Percentiles rank a stretch among this genome's conserved stretches.
Conservation (phyloP, 2,329 filamentous ascomycete species). For the Colletotrichum euphorbiae region DNA sequence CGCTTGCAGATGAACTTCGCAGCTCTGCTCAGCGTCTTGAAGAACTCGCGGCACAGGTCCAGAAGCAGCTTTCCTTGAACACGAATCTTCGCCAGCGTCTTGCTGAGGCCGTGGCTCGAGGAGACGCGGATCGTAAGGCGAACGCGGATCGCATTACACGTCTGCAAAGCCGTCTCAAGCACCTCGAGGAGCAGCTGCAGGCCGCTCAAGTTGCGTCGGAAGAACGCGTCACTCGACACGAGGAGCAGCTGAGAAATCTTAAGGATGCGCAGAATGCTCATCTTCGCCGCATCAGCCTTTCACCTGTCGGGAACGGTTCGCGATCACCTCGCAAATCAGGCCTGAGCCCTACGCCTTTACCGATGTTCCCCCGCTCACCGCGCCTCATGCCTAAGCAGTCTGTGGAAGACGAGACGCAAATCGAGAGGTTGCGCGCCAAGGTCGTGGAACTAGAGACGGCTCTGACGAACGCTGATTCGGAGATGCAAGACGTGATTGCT, state of each 20-base stretch:
- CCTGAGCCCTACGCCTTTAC: slow-evolving; percentile 50
- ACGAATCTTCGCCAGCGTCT: slow-evolving; percentile 80
- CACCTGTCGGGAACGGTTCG: slow-evolving; percentile 43
- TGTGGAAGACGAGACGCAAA: slow-evolving; percentile 78
- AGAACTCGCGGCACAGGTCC: slow-evolving; percentile 81
- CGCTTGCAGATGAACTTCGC: slow-evolving; percentile 75
- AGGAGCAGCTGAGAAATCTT: slow-evolving; percentile 83
- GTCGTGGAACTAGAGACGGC: slow-evolving; percentile 89
- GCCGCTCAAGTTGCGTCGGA: slow-evolving; percentile 88
- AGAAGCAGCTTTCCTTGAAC: slow-evolving; percentile 84
- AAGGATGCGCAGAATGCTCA: slow-evolving; percentile 82
- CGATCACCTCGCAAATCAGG: slow-evolving; percentile 49
- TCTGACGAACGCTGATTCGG: slow-evolving; percentile 66
- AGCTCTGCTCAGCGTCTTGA: slow-evolving; percentile 83
- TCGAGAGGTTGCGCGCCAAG: slow-evolving; percentile 79
- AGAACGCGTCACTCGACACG: slow-evolving; percentile 83
- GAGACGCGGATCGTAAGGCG: slow-evolving; percentile 83
- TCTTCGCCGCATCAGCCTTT: slow-evolving; percentile 77
- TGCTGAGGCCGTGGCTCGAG: slow-evolving; percentile 81
- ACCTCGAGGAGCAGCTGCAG: slow-evolving; percentile 86
- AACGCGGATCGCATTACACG: slow-evolving; percentile 86
- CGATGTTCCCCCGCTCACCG: slow-evolving; percentile 57
- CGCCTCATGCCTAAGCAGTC: slow-evolving; percentile 69
- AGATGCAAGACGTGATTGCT: slow-evolving; percentile 85
- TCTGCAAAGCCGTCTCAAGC: slow-evolving; percentile 83